Conservation (phyloP, 768 basidiomycete species). For the Suillus alpinus region DNA sequence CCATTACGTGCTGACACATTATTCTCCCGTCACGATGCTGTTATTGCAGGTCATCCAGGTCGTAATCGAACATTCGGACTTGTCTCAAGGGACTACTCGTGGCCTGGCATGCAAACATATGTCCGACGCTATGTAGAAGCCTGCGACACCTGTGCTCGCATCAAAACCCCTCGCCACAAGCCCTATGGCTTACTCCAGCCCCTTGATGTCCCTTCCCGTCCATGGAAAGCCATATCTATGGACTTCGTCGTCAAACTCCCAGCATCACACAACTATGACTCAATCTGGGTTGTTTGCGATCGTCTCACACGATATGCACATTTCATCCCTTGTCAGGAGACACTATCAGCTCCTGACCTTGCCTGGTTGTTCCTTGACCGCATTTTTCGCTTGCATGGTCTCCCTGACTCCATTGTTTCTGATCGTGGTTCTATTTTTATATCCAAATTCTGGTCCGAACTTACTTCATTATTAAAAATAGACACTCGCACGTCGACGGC, state of each 20-base stretch:
- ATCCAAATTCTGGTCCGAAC: constrained; percentile 24
- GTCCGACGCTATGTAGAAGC: constrained; percentile 1
- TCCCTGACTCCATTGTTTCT: constrained; percentile 19
- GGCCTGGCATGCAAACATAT: constrained; percentile 24
- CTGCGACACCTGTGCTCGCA: background rate
- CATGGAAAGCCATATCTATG: constrained; percentile 39
- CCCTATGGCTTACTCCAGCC: constrained; percentile 28
- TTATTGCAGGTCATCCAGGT: constrained; percentile 41
- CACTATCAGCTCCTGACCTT: constrained; percentile 3
- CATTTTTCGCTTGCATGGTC: constrained; percentile 15
- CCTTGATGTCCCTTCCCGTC: constrained; percentile 33
- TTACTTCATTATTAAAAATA: constrained; percentile 9
- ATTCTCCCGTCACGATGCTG: constrained; percentile 33
- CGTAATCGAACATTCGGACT: constrained; percentile 29
- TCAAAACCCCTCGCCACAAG: constrained; percentile 2
- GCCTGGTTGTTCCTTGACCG: constrained; percentile 10
- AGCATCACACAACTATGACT: constrained; percentile 19
- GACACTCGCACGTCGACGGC: constrained; percentile 30
- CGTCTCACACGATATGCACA: constrained; percentile 4
- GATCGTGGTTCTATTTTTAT: constrained; percentile 27
- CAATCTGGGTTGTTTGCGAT: constrained; percentile 28
- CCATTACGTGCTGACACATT: constrained; percentile 30
- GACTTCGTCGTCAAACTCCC: constrained; percentile 40
- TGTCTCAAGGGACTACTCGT: constrained; percentile 37
- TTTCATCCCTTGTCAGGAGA: constrained; percentile 11